Base-by-base conservation (phyloP, 176 grass and related monocot genomes). In the Aegilops longissima region DNA sequence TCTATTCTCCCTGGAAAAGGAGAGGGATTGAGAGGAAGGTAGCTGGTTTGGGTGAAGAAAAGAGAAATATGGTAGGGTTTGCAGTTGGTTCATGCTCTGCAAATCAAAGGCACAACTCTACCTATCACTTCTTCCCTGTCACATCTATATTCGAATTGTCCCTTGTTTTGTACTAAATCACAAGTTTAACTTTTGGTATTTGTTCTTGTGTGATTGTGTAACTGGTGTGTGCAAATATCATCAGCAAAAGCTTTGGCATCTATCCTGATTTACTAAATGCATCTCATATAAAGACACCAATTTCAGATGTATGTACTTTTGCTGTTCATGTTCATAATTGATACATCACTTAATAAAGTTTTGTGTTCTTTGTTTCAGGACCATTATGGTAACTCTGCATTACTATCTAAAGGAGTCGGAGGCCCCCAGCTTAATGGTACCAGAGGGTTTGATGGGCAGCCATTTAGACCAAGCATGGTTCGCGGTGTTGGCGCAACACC, bases 361-460 rank as follows among this genome's bases (percentile, higher is more conserved):
- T 68, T 65, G 2, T 76, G 2, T 36, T n/a, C 5, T 67, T 74
- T 80, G 25, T 39, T 76, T 69, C 70, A 91, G 89, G 89, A 87
- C 18, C 69, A 70, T 76, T 84, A 84, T 76, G 81, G 76, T 3
- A 91, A 81, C 73, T 84, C 68, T 68, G 47, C 34, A n/a, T 87
- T 77, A 38, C 87, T 84, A 52, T 69, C 69, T 76, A 78, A 75
- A 34, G 81, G 81, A 40, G 11, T 23, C 25, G 61, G 24, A 69
- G 61, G 69, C 17, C 9, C 69, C 27, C 36, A 62, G 7, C 30
- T 84, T 51, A 84, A 91, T 42, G 81, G 69, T 38, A 80, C 3
- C 3, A 38, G 61, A 61, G 85, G 84, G 4, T 70, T 87, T 78
- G 76, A 87, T 69, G 89, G 56, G 45, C 61, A 65, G 21, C 70